Conservation (phyloP, 352 stramenopile genomes). For the Blastocystis sp. region DNA sequence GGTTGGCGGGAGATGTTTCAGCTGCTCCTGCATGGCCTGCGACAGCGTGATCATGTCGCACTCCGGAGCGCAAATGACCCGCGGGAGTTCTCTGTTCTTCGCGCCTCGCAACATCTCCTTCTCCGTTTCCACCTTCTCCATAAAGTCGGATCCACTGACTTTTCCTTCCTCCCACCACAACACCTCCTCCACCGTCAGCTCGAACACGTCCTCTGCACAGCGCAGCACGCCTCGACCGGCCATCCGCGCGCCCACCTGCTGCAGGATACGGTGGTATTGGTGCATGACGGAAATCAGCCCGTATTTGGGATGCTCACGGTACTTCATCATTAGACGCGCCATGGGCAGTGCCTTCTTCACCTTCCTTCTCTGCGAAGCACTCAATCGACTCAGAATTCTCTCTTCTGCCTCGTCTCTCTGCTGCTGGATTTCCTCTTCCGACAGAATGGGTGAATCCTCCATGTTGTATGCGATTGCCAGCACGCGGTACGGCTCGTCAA, state of each 20-base stretch:
- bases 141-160: neutral
- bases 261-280: neutral
- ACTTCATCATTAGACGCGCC: slow-evolving; percentile 28
- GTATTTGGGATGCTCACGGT: slow-evolving; percentile 59
- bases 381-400: neutral
- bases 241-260: neutral
- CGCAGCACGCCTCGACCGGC: neutral
- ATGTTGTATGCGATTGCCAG: neutral
- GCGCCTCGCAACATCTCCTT: neutral
- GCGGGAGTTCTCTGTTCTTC: neutral
- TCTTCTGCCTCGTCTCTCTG: neutral
- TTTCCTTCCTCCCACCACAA: slow-evolving; percentile 42
- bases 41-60: slow-evolving; percentile 18
- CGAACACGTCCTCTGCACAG: neutral
- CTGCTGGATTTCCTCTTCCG: neutral
- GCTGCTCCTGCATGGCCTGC: neutral
- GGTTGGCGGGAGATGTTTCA: slow-evolving; percentile 10
- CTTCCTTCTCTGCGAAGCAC: neutral
- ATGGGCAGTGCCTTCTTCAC: neutral
- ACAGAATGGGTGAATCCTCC: neutral
- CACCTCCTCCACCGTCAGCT: slow-evolving; percentile 28
- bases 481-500: neutral
- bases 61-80: slow-evolving; percentile 33
- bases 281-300: slow-evolving; percentile 7
- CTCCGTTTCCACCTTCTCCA: neutral